A percentile compares a stretch with the other conserved stretches of the same genome.
Evolutionary conservation across 495 filamentous ascomycete species (phyloP).

Genomic region (Sabuloglossum arenarium): DNA sequence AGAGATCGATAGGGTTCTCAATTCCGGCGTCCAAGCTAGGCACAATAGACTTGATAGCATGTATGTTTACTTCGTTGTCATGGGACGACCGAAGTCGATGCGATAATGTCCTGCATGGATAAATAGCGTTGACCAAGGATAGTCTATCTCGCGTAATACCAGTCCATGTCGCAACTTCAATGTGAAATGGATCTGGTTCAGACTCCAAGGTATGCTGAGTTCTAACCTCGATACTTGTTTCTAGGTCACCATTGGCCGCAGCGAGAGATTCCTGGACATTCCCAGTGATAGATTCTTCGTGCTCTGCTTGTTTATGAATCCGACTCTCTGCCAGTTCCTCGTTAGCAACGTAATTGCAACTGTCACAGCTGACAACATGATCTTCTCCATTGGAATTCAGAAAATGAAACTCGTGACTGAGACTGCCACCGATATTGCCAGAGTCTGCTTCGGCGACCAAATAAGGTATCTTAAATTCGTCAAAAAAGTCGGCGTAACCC

Average conservation of each 20-base stretch:
- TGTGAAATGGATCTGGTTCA: not conserved
- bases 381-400: slow-evolving; percentile 70
- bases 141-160: slow-evolving; percentile 47
- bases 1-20: slow-evolving; percentile 36
- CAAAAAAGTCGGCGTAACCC: slow-evolving; percentile 55
- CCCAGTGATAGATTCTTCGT: not conserved
- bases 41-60: slow-evolving; percentile 48
- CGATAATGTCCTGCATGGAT: slow-evolving; percentile 24
- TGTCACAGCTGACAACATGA: slow-evolving; percentile 49
- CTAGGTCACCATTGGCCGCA: not conserved
- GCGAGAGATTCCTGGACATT: not conserved
- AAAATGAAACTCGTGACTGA: slow-evolving; percentile 92
- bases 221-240: not conserved
- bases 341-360: slow-evolving; percentile 62
- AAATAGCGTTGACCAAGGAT: slow-evolving; percentile 47
- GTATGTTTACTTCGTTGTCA: slow-evolving; percentile 39
- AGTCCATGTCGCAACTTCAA: slow-evolving; percentile 25
- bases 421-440: slow-evolving; percentile 79
- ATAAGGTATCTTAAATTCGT: slow-evolving; percentile 67
- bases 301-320: not conserved
- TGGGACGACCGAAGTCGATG: slow-evolving; percentile 7
- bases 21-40: slow-evolving; percentile 53
- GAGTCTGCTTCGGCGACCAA: slow-evolving; percentile 76
- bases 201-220: not conserved
- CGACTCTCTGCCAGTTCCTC: slow-evolving; percentile 46